Base-by-base conservation (phyloP, 768 basidiomycete genomes). In the Suillus clintonianus region DNA sequence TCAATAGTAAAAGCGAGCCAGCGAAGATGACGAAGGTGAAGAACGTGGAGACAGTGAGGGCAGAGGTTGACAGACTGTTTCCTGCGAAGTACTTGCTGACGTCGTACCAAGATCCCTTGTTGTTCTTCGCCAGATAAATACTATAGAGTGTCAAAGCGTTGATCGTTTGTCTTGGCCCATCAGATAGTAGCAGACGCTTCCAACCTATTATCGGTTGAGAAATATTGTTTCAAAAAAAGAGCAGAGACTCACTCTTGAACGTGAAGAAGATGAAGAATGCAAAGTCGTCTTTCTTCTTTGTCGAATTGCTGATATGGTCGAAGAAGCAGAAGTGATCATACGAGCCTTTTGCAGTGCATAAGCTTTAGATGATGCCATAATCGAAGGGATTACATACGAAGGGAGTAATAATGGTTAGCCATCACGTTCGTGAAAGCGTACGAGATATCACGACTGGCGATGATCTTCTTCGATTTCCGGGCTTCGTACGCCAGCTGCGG, bases 241-340 rank as follows among this genome's bases (percentile, higher is more conserved):
- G 17, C 19, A 58, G 19, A 8, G 22, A 81, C 88, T 60, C 65
- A 93, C 97, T 97, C 83, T 99, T 99, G 86, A 99, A 99, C 1
- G 91, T 92, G 79, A 99, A 99, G 87, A 99, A 99, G 73, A 99
- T 87, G 78, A 97, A 99, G 84, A 99, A 99, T 39, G 97, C 96
- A 77, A 99, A 95, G 72, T 97, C 94, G 74, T 99, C 97, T 76
- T 91, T 95, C 65, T 87, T 89, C 84, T 97, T 98, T 36, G 95
- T 95, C 32, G 97, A 99, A 72, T 93, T 90, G 72, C 89, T 89
- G 77, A 99, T 97, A 69, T 98, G 95, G 69, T 92, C 90, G 75
- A 99, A 99, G 82, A 99, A 95, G 78, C 97, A 99, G 76, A 98
- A 98, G 75, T 97, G 93, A 75, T 97, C 90, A 76, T 98, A 99